Evolutionary conservation across 495 filamentous ascomycete genomes (phyloP).

Genomic region (Baudoinia panamericana): DNA sequence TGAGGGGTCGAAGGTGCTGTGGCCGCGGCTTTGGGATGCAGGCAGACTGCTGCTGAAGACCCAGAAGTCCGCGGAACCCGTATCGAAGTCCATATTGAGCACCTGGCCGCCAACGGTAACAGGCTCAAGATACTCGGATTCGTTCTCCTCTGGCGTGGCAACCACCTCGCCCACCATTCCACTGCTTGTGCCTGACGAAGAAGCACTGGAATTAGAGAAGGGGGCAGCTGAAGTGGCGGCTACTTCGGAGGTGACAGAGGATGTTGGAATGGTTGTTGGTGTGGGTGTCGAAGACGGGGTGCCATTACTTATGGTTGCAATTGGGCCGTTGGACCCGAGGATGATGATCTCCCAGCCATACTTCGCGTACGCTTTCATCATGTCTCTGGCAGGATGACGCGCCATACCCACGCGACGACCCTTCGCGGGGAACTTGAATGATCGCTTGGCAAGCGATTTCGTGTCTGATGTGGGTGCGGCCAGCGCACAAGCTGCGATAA

Average conservation of each 20-base stretch:
- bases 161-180: slow-evolving; percentile 38
- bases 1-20: slow-evolving; percentile 48
- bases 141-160: slow-evolving; percentile 47
- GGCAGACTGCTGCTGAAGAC: slow-evolving; percentile 58
- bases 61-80: slow-evolving; percentile 77
- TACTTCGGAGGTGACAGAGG: not conserved
- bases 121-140: slow-evolving; percentile 57
- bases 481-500: slow-evolving; percentile 8
- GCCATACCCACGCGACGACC: not conserved
- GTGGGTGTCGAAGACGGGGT: not conserved
- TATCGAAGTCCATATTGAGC: slow-evolving; percentile 68
- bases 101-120: slow-evolving; percentile 62
- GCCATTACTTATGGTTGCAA: not conserved
- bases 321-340: slow-evolving; percentile 1
- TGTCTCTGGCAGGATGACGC: slow-evolving; percentile 4
- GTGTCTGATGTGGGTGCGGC: slow-evolving; percentile 14
- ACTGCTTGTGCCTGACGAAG: not conserved
- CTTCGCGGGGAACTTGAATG: slow-evolving; percentile 6
- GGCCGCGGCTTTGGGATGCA: slow-evolving; percentile 32
- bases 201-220: not conserved
- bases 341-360: slow-evolving; percentile 18
- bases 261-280: not conserved
- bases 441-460: not conserved
- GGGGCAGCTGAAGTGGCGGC: not conserved
- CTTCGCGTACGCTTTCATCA: slow-evolving; percentile 12